Evolutionary conservation across 345 rosid genomes (phyloP).

Genomic region (Zanthoxylum bungeanum): DNA sequence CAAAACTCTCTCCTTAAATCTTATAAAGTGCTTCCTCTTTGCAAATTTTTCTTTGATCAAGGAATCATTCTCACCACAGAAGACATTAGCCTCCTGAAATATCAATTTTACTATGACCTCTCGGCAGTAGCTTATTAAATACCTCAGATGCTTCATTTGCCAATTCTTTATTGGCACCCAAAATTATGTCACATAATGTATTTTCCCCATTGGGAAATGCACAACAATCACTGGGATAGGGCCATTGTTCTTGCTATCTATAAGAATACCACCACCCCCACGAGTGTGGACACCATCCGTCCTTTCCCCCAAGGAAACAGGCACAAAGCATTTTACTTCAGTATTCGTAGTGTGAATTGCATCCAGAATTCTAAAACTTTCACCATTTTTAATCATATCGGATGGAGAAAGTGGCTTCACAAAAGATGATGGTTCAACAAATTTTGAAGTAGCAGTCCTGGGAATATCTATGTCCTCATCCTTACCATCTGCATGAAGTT

Average conservation of each 20-base stretch:
- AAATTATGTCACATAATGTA: conserved; percentile 34
- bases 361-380: conserved; percentile 29
- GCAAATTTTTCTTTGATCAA: conserved; percentile 46
- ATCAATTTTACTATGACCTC: conserved; percentile 30
- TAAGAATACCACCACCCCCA: conserved; percentile 16
- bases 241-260: conserved; percentile 21
- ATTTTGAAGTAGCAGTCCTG: conserved; percentile 66
- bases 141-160: conserved; percentile 54
- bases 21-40: conserved; percentile 38
- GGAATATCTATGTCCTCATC: conserved; percentile 62
- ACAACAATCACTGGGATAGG: conserved; percentile 21
- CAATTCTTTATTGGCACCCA: conserved; percentile 60
- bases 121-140: conserved; percentile 49
- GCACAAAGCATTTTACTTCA: conserved; percentile 11
- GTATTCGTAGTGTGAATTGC: conserved; percentile 13
- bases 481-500: conserved; percentile 33
- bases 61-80: conserved; percentile 31
- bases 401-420: conserved; percentile 24
- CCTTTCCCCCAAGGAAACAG: conserved; percentile 25
- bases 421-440: conserved; percentile 34
- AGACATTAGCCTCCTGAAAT: conserved; percentile 20
- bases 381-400: conserved; percentile 21
- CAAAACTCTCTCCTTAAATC: conserved; percentile 74
- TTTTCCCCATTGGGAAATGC: conserved; percentile 30
- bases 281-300: conserved; percentile 9